Conservation (phyloP, 257 asterid genomes). For the Penstemon davidsonii region DNA sequence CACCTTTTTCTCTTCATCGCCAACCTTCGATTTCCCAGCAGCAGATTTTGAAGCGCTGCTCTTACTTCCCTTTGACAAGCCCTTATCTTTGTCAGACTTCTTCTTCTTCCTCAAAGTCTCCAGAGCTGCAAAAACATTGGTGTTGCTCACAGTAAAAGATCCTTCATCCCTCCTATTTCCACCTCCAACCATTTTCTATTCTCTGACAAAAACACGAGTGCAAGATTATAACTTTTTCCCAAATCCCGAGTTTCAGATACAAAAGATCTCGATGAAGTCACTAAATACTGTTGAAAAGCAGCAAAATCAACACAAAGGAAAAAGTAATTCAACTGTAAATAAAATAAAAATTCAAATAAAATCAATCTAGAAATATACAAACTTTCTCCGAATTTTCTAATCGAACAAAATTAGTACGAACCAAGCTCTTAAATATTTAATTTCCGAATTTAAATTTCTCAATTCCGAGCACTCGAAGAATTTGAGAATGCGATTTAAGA, state of each 20-base stretch:
- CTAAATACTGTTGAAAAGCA: background rate
- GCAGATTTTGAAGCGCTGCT: conserved; percentile 30
- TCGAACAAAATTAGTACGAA: conserved; percentile 1
- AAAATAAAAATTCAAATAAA: conserved; percentile 15
- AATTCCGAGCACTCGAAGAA: conserved; percentile 18
- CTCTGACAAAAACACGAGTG: background rate
- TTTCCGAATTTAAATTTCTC: background rate
- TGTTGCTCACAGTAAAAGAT: conserved; percentile 52
- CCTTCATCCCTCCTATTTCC: conserved; percentile 69
- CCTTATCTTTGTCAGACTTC: conserved; percentile 66
- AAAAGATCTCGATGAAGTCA: background rate
- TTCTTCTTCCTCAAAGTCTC: conserved; percentile 71
- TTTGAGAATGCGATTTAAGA: conserved; percentile 11
- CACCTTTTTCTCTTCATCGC: conserved; percentile 47
- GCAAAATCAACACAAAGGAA: background rate
- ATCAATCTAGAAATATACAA: background rate
- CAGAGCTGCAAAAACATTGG: conserved; percentile 79
- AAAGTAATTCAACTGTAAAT: conserved; percentile 2
- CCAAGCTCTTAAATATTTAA: background rate
- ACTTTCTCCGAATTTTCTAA: background rate
- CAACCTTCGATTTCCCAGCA: conserved; percentile 42
- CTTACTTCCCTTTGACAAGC: conserved; percentile 43
- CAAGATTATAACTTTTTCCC: conserved; percentile 1
- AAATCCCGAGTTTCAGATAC: conserved; percentile 3
- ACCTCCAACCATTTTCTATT: conserved; percentile 62